Evolutionary conservation across 352 stramenopile genomes (phyloP), one percentile per base, ranked within the genome.

Genomic region (Globisporangium recalcitrans): DNA sequence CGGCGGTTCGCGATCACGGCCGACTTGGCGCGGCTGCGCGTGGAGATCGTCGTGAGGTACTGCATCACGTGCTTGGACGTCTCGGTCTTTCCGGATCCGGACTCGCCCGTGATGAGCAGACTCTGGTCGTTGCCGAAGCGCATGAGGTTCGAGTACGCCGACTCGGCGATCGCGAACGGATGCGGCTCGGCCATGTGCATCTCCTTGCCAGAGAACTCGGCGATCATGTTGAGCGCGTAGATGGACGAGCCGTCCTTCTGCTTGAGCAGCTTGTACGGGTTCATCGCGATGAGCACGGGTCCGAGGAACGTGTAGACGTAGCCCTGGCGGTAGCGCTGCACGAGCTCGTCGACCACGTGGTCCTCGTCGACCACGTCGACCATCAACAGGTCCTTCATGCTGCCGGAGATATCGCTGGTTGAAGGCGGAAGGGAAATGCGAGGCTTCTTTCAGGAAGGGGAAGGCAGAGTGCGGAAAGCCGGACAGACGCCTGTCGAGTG

Each of bases 21-120:
- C 52, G 71, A 86, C 68, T 86, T 86, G 64, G 79, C 77, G 36
- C 83, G 71, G 31, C 68, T 82, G 64, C 82, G 78, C 53, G 81
- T 91, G 47, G 75, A 87, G 68, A 94, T 82, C 62, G 81, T 89
- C 27, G 93, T 96, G 27, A 99, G 78, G 70, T 98, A 98, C 42
- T 93, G 86, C 84, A 99, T 94, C 19, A 97, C 88, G 78, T 98
- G 94, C 78, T 98, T 99, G 65, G 95, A 97, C 46, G 92, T 98
- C 68, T 98, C 93, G 0, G 94, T 98, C 80, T 98, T 98, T 53
- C 93, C 93, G 38, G 90, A 83, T 57, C 93, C 87, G 0, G 78
- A 91, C 70, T 97, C 87, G 44, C 84, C 75, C 47, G 88, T 94
- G 62, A 91, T 91, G 60, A 94, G 86, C 59, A 95, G 68, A 42